Evolutionary conservation across 441 rosid species (phyloP).

Genomic region (Adansonia rubrostipa): DNA sequence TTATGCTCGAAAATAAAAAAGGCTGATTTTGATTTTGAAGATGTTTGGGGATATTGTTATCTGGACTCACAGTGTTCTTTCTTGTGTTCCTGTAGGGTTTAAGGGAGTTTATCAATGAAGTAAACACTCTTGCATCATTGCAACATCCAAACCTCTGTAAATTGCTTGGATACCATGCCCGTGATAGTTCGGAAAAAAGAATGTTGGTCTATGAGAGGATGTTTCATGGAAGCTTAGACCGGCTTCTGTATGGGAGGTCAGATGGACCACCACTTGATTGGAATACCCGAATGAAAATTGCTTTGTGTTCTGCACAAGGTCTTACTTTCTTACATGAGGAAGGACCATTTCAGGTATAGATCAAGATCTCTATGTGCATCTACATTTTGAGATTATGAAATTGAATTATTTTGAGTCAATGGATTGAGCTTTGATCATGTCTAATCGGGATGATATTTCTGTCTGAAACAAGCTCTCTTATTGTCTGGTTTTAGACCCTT

Average conservation of each 20-base stretch:
- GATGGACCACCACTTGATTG: conserved; percentile 97
- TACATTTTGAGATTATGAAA: background rate
- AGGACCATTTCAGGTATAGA: conserved; percentile 93
- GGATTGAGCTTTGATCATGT: background rate
- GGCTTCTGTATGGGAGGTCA: conserved; percentile 78
- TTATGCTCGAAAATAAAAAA: background rate
- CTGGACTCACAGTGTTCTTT: background rate
- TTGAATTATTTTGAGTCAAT: background rate
- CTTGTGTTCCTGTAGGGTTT: conserved; percentile 51
- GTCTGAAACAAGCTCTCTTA: background rate
- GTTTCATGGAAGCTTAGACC: conserved; percentile 86
- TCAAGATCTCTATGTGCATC: conserved; percentile 4
- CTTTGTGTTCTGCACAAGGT: conserved; percentile 88
- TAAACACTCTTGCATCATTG: conserved; percentile 79
- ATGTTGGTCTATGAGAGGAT: conserved; percentile 92
- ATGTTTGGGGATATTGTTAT: background rate
- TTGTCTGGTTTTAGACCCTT: background rate
- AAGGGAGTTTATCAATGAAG: conserved; percentile 76
- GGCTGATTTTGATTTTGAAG: background rate
- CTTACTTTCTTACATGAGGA: conserved; percentile 95
- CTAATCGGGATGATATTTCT: background rate
- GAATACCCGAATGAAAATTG: conserved; percentile 93
- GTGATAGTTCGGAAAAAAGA: conserved; percentile 79
- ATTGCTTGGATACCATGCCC: conserved; percentile 84
- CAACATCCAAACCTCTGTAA: conserved; percentile 94